phyloP scores from a whole-genome alignment of 768 basidiomycete genomes.

The Psilocybe tampanensis region DNA sequence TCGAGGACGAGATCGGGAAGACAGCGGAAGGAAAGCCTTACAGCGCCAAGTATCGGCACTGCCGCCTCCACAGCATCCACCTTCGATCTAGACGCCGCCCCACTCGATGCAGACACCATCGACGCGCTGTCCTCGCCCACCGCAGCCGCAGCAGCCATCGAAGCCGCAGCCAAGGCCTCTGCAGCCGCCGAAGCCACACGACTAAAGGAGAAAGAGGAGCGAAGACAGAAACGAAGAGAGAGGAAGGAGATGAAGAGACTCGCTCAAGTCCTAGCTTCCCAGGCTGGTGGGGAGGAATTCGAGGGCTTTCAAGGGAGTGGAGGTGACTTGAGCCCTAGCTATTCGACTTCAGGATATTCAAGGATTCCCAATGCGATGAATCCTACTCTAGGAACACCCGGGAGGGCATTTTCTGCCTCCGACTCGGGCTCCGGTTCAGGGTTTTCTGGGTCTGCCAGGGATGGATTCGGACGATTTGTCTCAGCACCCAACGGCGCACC shows the following conservation, averaged over 20 bases:
- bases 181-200: conserved; percentile 42
- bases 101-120: conserved; percentile 60
- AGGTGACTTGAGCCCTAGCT: background rate
- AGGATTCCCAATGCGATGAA: conserved; percentile 18
- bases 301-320: conserved; percentile 71
- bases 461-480: conserved; percentile 17
- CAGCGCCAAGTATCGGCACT: conserved; percentile 14
- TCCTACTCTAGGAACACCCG: background rate
- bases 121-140: conserved; percentile 46
- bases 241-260: conserved; percentile 45
- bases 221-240: conserved; percentile 46
- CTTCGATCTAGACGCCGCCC: conserved; percentile 73
- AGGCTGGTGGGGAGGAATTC: conserved; percentile 43
- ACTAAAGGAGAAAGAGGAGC: conserved; percentile 51
- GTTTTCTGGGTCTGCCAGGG: conserved; percentile 12
- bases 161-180: conserved; percentile 32
- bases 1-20: conserved; percentile 1
- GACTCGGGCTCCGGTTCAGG: conserved; percentile 15
- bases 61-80: conserved; percentile 35
- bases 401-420: background rate
- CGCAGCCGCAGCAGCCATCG: conserved; percentile 34
- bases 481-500: background rate
- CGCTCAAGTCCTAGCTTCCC: conserved; percentile 36
- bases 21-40: background rate
- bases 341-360: conserved; percentile 12